Evolutionary conservation across 306 rosid species (phyloP), one percentile per base, ranked within the genome.

Genomic region (Rosa chinensis): DNA sequence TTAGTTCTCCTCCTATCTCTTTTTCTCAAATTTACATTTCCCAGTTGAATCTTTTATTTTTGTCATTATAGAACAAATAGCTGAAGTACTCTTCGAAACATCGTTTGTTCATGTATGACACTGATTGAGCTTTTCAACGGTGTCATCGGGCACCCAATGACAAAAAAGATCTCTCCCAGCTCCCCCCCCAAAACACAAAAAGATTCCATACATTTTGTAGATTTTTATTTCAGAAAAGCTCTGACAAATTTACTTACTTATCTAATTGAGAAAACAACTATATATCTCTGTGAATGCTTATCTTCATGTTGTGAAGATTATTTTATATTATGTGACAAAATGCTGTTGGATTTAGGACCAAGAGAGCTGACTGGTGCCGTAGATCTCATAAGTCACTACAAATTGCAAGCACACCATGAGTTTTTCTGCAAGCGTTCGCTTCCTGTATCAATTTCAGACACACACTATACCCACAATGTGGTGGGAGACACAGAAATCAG

Each of bases 401-500:
- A 91, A 83, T 85, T 96, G 79, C 85, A 83, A 28, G 89, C 96
- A 20, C 99, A 93, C 78, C 92, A 87, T 86, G 99, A 91, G 50
- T 96, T 89, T 83, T 96, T 96, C 86, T 93, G 98, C 99, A 93
- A 96, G 92, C 86, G 88, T 75, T 84, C 96, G 49, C 97, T 93
- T 84, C 98, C 99, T 62, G 84, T 85, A 82, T 86, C 99, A 79
- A 83, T 96, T 76, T 83, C 94, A 20, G 99, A 93, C 80, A 85
- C 99, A 21, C 98, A 93, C 79, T 96, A 96, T 89, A 87, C 91
- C 77, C 91, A 91, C 82, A 89, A 89, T 81, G 91, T 91, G 67
- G 94, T 91, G 78, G 99, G 98, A 85, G 99, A 96, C 88, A 89
- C 96, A 37, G 99, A 93, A 83, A 84, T 93, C 70, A 89, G 99